A percentile compares a stretch with the other conserved stretches of the same genome.
These are phyloP conservation scores for Echeveria elegans DNA, from an alignment of 164 flowering plant species.

Conservation along the genomic window DNA sequence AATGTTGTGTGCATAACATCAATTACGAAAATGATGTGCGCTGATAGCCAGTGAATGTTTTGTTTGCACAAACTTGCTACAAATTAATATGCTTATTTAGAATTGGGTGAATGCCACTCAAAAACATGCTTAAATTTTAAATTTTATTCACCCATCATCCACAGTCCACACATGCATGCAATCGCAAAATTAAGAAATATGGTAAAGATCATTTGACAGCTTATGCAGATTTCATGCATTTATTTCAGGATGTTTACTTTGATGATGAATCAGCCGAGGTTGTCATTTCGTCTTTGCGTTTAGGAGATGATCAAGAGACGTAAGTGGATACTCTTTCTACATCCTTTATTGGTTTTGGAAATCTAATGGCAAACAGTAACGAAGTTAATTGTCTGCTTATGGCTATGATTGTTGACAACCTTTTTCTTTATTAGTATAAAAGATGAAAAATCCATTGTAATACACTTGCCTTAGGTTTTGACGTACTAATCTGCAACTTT, in stretches of 20 bases:
- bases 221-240: not conserved
- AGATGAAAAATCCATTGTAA: not conserved
- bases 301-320: conserved; percentile 90
- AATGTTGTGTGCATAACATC: not conserved
- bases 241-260: conserved; percentile 84
- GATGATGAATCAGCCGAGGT: conserved; percentile 98
- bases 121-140: not conserved
- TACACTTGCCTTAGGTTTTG: not conserved
- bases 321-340: conserved; percentile 13
- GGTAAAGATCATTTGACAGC: not conserved
- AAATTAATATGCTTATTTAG: not conserved
- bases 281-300: conserved; percentile 78
- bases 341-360: not conserved
- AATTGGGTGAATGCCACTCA: not conserved
- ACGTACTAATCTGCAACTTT: not conserved
- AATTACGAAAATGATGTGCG: not conserved
- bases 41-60: not conserved
- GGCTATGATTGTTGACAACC: not conserved
- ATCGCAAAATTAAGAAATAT: not conserved
- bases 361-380: too few species aligned
- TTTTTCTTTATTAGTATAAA: not conserved
- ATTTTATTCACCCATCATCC: not conserved
- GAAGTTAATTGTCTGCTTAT: not conserved
- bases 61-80: not conserved
- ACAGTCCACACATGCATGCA: not conserved